phyloP scores from a whole-genome alignment of 345 rosid genomes.

The Brassica carinata region DNA sequence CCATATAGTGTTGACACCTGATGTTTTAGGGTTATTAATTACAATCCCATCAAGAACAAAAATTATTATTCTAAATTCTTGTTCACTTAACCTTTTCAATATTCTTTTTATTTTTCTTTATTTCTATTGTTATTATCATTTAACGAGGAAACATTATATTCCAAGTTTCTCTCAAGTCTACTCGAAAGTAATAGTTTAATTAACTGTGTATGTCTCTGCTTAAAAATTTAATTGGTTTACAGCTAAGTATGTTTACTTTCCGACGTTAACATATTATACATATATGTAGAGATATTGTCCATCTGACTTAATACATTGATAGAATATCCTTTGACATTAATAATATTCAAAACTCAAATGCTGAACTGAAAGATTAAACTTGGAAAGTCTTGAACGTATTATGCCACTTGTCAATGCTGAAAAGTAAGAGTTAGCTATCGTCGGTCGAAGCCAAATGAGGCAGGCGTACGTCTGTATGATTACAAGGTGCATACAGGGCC shows the following conservation, averaged over 20 bases:
- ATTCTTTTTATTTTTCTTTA: neutral
- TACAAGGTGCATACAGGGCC: neutral
- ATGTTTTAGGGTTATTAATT: neutral
- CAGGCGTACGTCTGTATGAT: neutral
- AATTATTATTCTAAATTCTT: neutral
- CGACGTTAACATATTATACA: neutral
- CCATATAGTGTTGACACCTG: neutral
- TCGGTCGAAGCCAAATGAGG: neutral
- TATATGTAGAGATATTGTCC: neutral
- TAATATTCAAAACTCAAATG: neutral
- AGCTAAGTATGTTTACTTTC: neutral
- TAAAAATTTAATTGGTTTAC: neutral
- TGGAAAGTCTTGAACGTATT: neutral
- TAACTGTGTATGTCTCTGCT: neutral
- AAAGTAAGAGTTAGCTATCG: neutral
- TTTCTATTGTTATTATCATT: neutral
- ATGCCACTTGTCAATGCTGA: neutral
- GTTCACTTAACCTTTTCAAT: neutral
- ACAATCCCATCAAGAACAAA: neutral
- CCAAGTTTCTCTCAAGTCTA: neutral
- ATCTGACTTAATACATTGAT: neutral
- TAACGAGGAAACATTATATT: neutral
- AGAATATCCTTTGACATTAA: no score
- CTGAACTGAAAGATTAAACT: neutral
- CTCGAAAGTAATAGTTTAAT: neutral